phyloP scores from a whole-genome alignment of 1,284 basidiomycete species.

The Baeospora myosura region DNA sequence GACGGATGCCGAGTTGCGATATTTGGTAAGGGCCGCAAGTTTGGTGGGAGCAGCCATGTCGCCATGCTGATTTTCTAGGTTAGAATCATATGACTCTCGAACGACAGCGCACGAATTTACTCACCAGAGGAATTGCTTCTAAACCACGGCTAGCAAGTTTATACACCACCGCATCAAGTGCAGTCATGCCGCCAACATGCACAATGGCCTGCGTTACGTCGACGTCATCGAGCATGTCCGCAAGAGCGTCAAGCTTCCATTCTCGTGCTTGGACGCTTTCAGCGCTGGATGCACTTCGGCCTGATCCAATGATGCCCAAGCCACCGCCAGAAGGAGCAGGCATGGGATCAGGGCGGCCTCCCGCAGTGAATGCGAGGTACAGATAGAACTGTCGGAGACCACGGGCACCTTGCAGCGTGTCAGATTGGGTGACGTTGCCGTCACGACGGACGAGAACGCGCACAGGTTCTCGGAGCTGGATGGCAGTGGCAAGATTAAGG shows the following conservation, averaged over 20 bases:
- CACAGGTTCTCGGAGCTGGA: constrained; percentile 90
- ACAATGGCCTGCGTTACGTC: constrained; percentile 81
- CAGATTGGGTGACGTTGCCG: constrained; percentile 72
- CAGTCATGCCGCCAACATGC: constrained; percentile 81
- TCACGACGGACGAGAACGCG: constrained; percentile 95
- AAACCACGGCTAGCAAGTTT: constrained; percentile 81
- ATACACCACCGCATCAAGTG: constrained; percentile 82
- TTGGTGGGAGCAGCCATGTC: constrained; percentile 83
- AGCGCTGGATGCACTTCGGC: constrained; percentile 68
- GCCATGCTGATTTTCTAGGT: constrained; percentile 49
- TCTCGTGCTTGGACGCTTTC: constrained; percentile 87
- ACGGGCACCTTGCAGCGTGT: constrained; percentile 65
- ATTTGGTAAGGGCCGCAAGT: constrained; percentile 75
- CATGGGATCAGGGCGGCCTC: constrained; percentile 60
- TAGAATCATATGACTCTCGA: constrained; percentile 7
- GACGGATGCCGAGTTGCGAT: constrained; percentile 50
- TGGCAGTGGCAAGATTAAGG: constrained; percentile 79
- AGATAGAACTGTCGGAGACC: constrained; percentile 90
- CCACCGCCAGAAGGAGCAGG: constrained; percentile 50
- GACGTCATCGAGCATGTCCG: constrained; percentile 88
- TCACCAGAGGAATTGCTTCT: constrained; percentile 77
- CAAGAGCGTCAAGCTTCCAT: constrained; percentile 95
- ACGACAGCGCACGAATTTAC: constrained; percentile 19
- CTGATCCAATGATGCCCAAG: constrained; percentile 86
- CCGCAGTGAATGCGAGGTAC: constrained; percentile 86